Base-by-base conservation (phyloP, 306 rosid genomes). In the Canavalia gladiata region DNA sequence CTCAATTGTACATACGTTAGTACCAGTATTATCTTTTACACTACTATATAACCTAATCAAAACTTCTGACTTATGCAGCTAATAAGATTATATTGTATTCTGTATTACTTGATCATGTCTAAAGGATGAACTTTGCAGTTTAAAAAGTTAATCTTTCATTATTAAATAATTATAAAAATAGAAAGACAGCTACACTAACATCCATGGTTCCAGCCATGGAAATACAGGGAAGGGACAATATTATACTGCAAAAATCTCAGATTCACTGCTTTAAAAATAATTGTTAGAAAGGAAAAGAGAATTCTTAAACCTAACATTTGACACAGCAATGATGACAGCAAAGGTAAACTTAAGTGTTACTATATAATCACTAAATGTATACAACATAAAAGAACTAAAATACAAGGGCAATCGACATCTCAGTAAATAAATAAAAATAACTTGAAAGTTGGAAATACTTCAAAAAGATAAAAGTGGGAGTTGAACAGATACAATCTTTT, bases 401-500 rank as follows among this genome's bases (percentile, higher is more conserved):
- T 68, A 68, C 41, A 45, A 7, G 46, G 4, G 33, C n/a, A 7
- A 50, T 35, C 76, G 10, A 46, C 8, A n/a, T 33, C 49, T n/a
- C 45, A 33, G 3, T 1, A 50, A 72, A 72, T 18, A 72, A 51
- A 72, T 8, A 51, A 52, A 51, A 51, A 4, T 5, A 50, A 51
- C 34, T n/a, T n/a, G 9, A 72, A 51, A 34, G n/a, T 42, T 72
- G 8, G 11, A 37, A 52, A 35, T 72, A n/a, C 35, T 18, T 51
- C 18, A 35, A 51, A 72, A 54, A 6, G 8, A n/a, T 29, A 72
- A 54, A 58, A 1, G 45, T 11, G 8, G 35, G 43, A 57, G 67
- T 74, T 74, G 79, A 75, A 59, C 29, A 55, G 37, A 73, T 45
- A 45, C 58, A 59, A 59, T 12, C 2, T 59, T 56, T 74, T 58